phyloP scores from a whole-genome alignment of 306 rosid genomes.

The Acacia crassicarpa region DNA sequence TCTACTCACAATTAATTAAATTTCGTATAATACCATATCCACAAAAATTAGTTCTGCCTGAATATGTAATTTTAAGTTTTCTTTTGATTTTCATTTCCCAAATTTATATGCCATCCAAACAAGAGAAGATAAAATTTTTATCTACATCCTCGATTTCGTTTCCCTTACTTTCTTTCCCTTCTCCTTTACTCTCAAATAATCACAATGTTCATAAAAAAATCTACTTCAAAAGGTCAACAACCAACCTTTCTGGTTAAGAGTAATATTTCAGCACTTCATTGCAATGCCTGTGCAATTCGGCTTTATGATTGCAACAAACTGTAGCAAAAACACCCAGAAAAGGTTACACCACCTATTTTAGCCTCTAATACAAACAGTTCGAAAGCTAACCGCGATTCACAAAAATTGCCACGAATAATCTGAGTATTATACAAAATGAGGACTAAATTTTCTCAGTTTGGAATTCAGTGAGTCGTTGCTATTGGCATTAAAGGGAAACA shows the following conservation, averaged over 20 bases:
- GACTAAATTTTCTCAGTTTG: constrained; percentile 2
- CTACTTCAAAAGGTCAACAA: not conserved
- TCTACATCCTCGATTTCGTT: constrained; percentile 8
- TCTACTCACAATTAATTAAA: not conserved
- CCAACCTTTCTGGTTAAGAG: not conserved
- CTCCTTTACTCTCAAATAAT: not conserved
- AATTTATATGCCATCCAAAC: not conserved
- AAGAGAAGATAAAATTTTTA: not conserved
- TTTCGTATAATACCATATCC: not conserved
- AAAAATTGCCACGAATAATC: not conserved
- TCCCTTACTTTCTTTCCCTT: not conserved
- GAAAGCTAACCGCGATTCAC: constrained; percentile 16
- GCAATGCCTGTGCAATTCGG: constrained; percentile 22
- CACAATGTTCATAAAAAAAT: constrained; percentile 1
- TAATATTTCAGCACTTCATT: not conserved
- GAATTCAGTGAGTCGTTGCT: constrained; percentile 1
- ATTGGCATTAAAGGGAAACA: constrained; percentile 25
- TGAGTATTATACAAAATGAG: constrained; percentile 10
- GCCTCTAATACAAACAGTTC: not conserved
- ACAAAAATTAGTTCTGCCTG: not conserved
- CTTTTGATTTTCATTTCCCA: not conserved
- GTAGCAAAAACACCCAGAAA: not conserved
- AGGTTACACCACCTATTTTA: constrained; percentile 1
- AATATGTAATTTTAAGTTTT: not conserved
- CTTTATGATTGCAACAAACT: not conserved